A percentile compares a stretch with the other conserved stretches of the same genome.
These are phyloP conservation scores for Dictyostelium firmibasis DNA, from an alignment of 78 protist species.

Conservation along the genomic window DNA sequence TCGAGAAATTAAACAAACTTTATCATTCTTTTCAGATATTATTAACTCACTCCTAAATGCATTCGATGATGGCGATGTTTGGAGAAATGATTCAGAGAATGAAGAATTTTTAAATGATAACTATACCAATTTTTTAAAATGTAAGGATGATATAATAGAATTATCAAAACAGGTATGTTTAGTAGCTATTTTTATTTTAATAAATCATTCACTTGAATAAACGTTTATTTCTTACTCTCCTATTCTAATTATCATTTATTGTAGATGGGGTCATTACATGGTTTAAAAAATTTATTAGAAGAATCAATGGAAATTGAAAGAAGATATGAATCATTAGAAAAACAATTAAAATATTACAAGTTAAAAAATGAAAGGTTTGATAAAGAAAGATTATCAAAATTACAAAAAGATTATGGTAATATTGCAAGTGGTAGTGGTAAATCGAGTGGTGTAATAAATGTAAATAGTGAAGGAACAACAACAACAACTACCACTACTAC, in stretches of 20 bases:
- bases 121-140: not conserved
- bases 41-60: not conserved
- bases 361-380: not conserved
- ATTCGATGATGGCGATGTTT: conserved; percentile 28
- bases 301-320: not conserved
- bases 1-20: not conserved
- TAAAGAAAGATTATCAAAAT: not conserved
- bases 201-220: no score
- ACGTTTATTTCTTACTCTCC: no score
- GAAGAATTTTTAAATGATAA: not conserved
- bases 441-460: not conserved
- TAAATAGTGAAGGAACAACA: not conserved
- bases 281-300: not conserved
- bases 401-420: conserved; percentile 1
- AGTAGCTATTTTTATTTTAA: not conserved
- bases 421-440: not conserved
- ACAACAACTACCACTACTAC: not conserved
- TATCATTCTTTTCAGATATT: conserved; percentile 7
- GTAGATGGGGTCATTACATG: not conserved
- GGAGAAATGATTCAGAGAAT: conserved; percentile 24
- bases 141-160: not conserved
- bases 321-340: conserved; percentile 14
- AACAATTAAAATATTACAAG: not conserved
- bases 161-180: not conserved
- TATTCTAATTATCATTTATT: not conserved